Conservation (phyloP, 139 green algal species). For the Picochlorum sp. region DNA sequence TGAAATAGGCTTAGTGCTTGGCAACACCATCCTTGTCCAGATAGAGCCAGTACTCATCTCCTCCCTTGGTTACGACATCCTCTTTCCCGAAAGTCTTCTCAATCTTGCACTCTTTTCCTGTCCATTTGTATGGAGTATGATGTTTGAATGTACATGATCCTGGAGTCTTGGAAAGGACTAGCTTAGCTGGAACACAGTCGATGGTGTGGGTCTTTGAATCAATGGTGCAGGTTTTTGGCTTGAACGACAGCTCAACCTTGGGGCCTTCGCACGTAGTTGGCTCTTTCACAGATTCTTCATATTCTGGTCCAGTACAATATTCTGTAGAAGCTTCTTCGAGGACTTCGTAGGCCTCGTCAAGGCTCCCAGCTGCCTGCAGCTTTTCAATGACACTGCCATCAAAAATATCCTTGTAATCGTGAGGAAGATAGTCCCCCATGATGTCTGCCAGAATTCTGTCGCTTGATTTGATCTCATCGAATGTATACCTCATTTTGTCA, state of each 20-base stretch:
- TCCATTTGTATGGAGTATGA: slow-evolving; percentile 5
- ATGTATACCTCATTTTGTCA: not conserved
- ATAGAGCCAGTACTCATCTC: slow-evolving; percentile 8
- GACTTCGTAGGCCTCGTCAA: not conserved
- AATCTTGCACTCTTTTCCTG: slow-evolving; percentile 31
- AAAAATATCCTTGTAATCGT: not conserved
- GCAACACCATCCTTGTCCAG: not conserved
- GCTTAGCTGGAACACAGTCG: slow-evolving; percentile 24
- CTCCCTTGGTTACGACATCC: slow-evolving; percentile 5
- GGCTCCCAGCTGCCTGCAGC: not conserved
- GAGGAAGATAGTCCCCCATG: not conserved
- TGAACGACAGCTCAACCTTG: slow-evolving; percentile 9
- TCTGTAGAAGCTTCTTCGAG: not conserved
- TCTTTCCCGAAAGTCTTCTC: slow-evolving; percentile 5
- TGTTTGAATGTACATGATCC: slow-evolving; percentile 28
- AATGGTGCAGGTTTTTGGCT: slow-evolving; percentile 23
- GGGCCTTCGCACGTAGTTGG: slow-evolving; percentile 23
- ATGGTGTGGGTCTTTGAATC: slow-evolving; percentile 14
- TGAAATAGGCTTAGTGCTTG: not conserved
- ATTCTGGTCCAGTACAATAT: slow-evolving; percentile 8
- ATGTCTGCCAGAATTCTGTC: not conserved
- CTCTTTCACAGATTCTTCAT: slow-evolving; percentile 1
- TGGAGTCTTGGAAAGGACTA: slow-evolving; percentile 26
- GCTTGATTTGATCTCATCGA: not conserved
- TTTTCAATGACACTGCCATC: not conserved